Conservation (phyloP, 495 filamentous ascomycete genomes). For the Parathielavia appendiculata region DNA sequence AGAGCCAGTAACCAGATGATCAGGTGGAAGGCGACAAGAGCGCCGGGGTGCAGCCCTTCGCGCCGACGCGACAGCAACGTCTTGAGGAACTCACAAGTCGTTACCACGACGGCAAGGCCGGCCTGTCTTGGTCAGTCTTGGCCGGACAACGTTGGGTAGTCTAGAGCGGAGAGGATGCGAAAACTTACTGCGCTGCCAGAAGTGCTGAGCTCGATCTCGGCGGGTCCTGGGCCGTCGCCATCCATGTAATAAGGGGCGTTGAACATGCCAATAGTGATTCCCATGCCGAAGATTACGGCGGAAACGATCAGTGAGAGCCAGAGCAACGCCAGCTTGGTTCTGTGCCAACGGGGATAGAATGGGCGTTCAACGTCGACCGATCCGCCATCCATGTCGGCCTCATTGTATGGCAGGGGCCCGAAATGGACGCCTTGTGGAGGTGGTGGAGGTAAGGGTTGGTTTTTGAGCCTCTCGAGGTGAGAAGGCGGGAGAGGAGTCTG, state of each 20-base stretch:
- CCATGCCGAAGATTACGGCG: slow-evolving; percentile 31
- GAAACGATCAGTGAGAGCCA: slow-evolving; percentile 24
- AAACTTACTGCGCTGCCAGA: slow-evolving; percentile 19
- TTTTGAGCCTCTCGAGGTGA: background rate
- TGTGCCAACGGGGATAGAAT: slow-evolving; percentile 23
- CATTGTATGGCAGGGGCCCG: background rate
- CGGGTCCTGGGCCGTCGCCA: background rate
- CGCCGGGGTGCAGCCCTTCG: slow-evolving; percentile 35
- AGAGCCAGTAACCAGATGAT: slow-evolving; percentile 28
- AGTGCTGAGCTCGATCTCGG: slow-evolving; percentile 7
- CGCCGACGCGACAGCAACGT: slow-evolving; percentile 23
- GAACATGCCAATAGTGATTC: slow-evolving; percentile 13
- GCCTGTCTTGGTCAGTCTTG: slow-evolving; percentile 21
- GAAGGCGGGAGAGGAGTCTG: slow-evolving; percentile 4
- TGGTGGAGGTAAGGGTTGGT: background rate
- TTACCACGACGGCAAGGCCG: slow-evolving; percentile 35
- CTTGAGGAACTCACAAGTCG: slow-evolving; percentile 33
- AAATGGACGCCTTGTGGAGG: background rate
- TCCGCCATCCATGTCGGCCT: background rate
- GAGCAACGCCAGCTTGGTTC: slow-evolving; percentile 31
- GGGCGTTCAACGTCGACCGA: background rate
- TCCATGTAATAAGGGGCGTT: slow-evolving; percentile 1
- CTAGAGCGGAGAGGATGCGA: background rate
- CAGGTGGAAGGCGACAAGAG: slow-evolving; percentile 36
- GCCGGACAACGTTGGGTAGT: background rate